These are phyloP conservation scores for Solanum dulcamara DNA, from an alignment of 257 asterid genomes.

Conservation along the genomic window DNA sequence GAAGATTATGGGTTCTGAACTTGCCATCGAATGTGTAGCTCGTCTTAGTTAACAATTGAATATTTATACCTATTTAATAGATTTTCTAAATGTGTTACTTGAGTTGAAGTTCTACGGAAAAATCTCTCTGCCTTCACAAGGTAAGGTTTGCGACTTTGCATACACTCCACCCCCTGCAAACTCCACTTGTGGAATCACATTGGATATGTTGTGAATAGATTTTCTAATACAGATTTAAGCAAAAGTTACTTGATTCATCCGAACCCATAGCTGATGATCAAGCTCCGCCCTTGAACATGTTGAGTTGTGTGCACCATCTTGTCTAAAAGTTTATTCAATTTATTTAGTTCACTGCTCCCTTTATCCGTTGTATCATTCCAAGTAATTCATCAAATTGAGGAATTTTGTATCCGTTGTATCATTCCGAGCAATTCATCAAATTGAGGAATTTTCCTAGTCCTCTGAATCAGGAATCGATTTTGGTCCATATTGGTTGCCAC, in stretches of 20 bases:
- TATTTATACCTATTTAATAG: background rate
- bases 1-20: background rate
- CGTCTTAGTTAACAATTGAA: background rate
- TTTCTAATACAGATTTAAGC: background rate
- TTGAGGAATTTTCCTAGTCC: background rate
- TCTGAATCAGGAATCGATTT: background rate
- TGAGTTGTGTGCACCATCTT: background rate
- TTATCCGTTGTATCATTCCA: background rate
- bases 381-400: background rate
- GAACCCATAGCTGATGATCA: background rate
- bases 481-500: background rate
- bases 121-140: background rate
- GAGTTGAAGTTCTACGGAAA: background rate
- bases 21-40: background rate
- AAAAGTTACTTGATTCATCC: background rate
- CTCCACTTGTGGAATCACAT: background rate
- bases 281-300: background rate
- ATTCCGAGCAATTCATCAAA: background rate
- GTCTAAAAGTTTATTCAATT: background rate
- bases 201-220: background rate
- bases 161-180: background rate
- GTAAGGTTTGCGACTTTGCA: background rate
- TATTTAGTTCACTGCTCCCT: background rate
- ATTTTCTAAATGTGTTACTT: background rate
- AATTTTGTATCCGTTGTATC: background rate